A percentile compares a stretch with the other conserved stretches of the same genome.
Evolutionary conservation across 106 monocot species (phyloP).

Genomic region (Dioscorea dumetorum): DNA sequence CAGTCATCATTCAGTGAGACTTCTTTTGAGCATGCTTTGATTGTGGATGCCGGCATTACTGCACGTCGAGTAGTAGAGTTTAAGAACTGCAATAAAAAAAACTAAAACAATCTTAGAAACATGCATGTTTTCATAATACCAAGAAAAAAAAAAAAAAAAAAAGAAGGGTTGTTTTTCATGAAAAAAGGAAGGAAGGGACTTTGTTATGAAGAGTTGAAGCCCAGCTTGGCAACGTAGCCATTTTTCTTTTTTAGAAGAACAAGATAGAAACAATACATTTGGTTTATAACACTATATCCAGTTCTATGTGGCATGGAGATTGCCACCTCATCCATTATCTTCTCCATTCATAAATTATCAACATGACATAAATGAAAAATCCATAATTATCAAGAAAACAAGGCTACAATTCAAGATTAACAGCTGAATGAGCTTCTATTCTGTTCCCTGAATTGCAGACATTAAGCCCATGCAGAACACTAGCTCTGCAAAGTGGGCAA

Average conservation of each 20-base stretch:
- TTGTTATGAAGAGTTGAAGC: constrained; percentile 6
- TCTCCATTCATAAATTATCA: too few relatives aligned
- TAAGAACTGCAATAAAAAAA: neutral
- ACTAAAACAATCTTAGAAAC: neutral
- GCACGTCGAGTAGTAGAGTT: neutral
- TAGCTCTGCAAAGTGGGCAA: constrained; percentile 13
- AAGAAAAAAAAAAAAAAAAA: too few relatives aligned
- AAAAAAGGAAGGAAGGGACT: neutral
- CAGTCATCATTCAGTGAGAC: neutral
- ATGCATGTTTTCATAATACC: neutral
- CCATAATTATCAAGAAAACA: too few relatives aligned
- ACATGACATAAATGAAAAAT: too few relatives aligned
- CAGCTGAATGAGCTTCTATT: too few relatives aligned
- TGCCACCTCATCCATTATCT: too few relatives aligned
- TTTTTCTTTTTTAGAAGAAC: neutral
- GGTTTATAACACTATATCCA: too few relatives aligned
- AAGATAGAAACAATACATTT: too few relatives aligned
- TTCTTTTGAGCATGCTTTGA: constrained; percentile 1
- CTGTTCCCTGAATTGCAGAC: too few relatives aligned
- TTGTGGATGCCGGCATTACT: neutral
- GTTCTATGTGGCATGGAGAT: too few relatives aligned
- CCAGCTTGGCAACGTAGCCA: constrained; percentile 3
- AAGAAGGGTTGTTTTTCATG: neutral
- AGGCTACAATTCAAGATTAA: too few relatives aligned
- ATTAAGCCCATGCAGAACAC: constrained; percentile 7